Evolutionary conservation across 768 basidiomycete genomes (phyloP), one percentile per base, ranked within the genome.

Genomic region (Ramaria rubella): DNA sequence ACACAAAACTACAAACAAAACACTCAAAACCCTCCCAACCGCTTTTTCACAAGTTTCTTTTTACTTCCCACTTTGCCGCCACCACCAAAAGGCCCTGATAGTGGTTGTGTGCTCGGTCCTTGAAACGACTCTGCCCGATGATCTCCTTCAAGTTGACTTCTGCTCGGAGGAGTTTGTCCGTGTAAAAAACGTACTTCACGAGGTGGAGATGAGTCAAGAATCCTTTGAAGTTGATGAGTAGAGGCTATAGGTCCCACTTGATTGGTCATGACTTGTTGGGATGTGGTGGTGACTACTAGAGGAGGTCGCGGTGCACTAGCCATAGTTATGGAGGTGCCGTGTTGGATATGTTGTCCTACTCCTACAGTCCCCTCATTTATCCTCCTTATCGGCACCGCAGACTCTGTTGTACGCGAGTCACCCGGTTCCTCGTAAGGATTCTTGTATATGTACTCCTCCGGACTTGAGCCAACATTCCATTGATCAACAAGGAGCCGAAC

Each of bases 41-140:
- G 75, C 69, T 85, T 90, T 73, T 84, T 88, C 21, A 60, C 66
- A 26, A 68, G 56, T 65, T 82, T 85, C 72, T 83, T 84, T 70
- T 79, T 87, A 5, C 60, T 64, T 14, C 58, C 57, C 24, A 76
- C 77, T 38, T 55, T 58, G 26, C 27, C 38, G 43, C 86, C 77
- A 23, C 86, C 86, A 31, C 88, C 89, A 69, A 82, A 81, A 0
- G 76, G 79, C 2, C 90, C 89, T 4, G 88, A 80, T 9, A 88
- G 67, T 6, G 84, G 69, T 65, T 92, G 89, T 2, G 89, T 91
- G 60, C 79, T 89, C 33, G 74, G 31, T 19, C 24, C 48, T 48
- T 19, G 33, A 17, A 70, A 60, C 17, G 77, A 75, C 59, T 85
- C 81, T 17, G 72, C 71, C 26, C 60, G 65, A 8, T 54, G 4